Evolutionary conservation across 768 basidiomycete genomes (phyloP).

Genomic region (Mycena indigotica): DNA sequence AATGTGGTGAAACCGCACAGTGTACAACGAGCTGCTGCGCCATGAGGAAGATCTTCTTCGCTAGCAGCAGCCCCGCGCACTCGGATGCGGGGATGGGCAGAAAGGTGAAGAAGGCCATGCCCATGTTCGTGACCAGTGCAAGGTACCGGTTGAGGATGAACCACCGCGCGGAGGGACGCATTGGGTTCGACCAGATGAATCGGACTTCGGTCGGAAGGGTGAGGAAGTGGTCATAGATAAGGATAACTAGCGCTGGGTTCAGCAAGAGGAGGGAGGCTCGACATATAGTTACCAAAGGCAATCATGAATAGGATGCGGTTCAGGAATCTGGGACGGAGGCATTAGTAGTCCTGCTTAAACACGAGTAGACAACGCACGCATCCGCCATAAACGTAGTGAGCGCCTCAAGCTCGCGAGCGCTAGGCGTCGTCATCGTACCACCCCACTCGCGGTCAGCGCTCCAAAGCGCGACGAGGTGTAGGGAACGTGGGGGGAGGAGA

Average conservation of each 20-base stretch:
- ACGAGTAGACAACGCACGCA: neutral
- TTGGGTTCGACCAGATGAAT: slow-evolving; percentile 4
- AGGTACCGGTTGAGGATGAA: slow-evolving; percentile 10
- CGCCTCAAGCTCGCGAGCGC: no score
- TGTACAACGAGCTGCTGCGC: slow-evolving; percentile 5
- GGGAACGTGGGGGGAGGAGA: no score
- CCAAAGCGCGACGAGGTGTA: no score
- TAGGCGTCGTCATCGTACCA: no score
- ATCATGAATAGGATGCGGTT: neutral
- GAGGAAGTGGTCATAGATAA: slow-evolving; percentile 12
- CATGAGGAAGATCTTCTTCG: slow-evolving; percentile 1
- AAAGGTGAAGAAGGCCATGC: neutral
- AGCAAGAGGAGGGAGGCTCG: neutral
- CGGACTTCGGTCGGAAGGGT: slow-evolving; percentile 10
- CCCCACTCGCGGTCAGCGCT: no score
- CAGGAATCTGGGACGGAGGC: neutral
- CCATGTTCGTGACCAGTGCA: neutral
- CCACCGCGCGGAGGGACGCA: neutral
- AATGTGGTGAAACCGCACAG: neutral
- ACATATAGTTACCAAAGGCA: neutral
- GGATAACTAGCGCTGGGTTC: neutral
- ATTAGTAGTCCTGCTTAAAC: neutral
- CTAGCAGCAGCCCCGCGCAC: neutral
- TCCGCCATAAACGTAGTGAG: neutral
- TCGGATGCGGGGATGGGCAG: neutral